These are phyloP conservation scores for Sporodiniella umbellata DNA, from an alignment of 371 early-diverging fungal genomes.

Conservation along the genomic window DNA sequence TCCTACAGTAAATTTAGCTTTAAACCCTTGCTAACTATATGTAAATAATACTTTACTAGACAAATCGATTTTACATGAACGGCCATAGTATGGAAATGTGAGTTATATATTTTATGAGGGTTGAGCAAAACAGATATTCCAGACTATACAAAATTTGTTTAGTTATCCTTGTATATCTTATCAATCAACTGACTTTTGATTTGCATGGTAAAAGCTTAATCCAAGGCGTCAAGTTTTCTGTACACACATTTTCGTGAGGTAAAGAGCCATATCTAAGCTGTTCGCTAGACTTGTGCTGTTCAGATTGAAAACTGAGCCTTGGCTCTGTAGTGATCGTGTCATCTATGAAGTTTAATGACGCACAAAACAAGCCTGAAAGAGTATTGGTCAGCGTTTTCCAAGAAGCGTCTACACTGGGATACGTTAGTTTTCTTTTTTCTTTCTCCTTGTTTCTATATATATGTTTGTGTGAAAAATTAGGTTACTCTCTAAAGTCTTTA, in stretches of 20 bases:
- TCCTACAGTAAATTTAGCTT: slow-evolving; percentile 11
- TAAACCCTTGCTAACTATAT: neutral
- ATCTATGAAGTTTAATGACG: slow-evolving; percentile 92
- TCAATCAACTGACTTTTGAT: slow-evolving; percentile 72
- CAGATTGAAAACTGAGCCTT: slow-evolving; percentile 53
- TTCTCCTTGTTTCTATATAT: neutral
- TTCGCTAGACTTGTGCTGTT: slow-evolving; percentile 4
- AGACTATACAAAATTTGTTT: slow-evolving; percentile 46
- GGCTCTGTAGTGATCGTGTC: slow-evolving; percentile 75
- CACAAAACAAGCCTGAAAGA: slow-evolving; percentile 91
- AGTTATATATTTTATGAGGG: slow-evolving; percentile 85
- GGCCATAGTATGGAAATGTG: slow-evolving; percentile 87
- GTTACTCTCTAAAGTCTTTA: slow-evolving; percentile 47
- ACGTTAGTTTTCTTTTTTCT: neutral
- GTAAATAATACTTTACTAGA: slow-evolving; percentile 28
- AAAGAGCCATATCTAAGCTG: slow-evolving; percentile 74
- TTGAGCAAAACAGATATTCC: slow-evolving; percentile 86
- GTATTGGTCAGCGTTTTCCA: slow-evolving; percentile 92
- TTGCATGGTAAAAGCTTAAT: slow-evolving; percentile 93
- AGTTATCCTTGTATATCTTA: neutral
- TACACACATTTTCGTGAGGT: slow-evolving; percentile 92
- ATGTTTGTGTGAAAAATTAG: too few species aligned
- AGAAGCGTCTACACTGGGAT: slow-evolving; percentile 54
- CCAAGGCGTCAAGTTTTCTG: slow-evolving; percentile 97
- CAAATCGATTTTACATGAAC: slow-evolving; percentile 62